Evolutionary conservation across 441 rosid species (phyloP).

Genomic region (Corymbia citriodora): DNA sequence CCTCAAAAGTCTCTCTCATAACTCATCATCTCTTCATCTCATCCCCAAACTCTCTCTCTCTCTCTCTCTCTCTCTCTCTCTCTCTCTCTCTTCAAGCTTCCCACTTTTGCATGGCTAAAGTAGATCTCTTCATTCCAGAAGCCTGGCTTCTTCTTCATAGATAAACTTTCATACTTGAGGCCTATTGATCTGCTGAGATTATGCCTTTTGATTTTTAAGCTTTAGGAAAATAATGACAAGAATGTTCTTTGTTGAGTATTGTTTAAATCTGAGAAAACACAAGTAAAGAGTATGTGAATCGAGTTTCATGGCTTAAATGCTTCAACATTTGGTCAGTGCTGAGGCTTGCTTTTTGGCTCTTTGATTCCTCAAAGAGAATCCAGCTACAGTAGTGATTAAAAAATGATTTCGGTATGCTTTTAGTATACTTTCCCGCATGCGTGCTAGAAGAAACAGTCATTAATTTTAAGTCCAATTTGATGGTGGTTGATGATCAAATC

Average conservation of each 20-base stretch:
- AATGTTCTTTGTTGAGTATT: not conserved
- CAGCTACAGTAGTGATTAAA: not conserved
- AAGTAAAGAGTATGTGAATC: not conserved
- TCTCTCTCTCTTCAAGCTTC: not conserved
- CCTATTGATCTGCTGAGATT: not conserved
- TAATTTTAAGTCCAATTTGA: not conserved
- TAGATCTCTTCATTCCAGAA: not conserved
- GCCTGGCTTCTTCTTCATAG: not conserved
- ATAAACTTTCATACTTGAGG: not conserved
- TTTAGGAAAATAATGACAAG: not conserved
- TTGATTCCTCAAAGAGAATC: not conserved
- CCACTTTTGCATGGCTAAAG: not conserved
- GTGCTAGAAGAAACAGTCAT: not conserved
- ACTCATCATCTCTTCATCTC: not conserved
- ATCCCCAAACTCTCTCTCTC: not conserved
- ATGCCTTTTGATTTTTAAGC: not conserved
- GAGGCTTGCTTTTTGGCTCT: not conserved
- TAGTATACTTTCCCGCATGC: not conserved
- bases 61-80: not conserved
- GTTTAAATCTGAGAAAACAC: not conserved
- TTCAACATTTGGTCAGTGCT: not conserved
- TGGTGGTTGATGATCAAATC: not conserved
- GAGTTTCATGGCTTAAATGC: not conserved
- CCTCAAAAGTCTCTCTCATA: not conserved
- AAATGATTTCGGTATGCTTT: not conserved